phyloP scores from a whole-genome alignment of 768 basidiomycete genomes.

The Panus rudis region DNA sequence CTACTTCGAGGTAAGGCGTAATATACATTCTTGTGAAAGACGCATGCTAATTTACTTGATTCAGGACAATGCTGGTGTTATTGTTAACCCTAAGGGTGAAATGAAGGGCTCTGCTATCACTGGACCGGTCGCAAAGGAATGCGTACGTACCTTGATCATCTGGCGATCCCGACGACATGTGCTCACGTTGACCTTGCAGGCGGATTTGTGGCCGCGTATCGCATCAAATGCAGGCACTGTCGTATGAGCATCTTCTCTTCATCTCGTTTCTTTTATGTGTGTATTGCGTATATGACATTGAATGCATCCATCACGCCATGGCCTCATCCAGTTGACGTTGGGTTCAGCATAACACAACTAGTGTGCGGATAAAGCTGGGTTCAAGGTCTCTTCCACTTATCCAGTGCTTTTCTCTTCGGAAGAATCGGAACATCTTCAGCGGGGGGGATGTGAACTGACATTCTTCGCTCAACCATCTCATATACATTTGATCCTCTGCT shows the following conservation, averaged over 20 bases:
- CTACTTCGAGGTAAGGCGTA: slow-evolving; percentile 76
- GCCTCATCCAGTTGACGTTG: background rate
- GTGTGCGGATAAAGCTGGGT: background rate
- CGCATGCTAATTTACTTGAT: background rate
- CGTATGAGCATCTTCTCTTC: slow-evolving; percentile 49
- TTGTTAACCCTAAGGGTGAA: slow-evolving; percentile 98
- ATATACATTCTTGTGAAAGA: no score
- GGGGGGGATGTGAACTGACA: background rate
- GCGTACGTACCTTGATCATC: slow-evolving; percentile 46
- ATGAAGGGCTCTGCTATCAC: slow-evolving; percentile 99
- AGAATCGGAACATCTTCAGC: background rate
- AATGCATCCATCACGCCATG: slow-evolving; percentile 10
- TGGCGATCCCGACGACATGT: background rate
- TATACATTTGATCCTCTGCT: background rate
- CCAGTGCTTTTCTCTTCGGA: background rate
- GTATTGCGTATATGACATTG: slow-evolving; percentile 25
- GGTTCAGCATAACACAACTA: background rate
- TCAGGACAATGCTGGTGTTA: slow-evolving; percentile 92
- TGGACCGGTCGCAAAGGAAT: slow-evolving; percentile 99
- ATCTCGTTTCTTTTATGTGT: slow-evolving; percentile 15
- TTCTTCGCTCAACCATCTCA: background rate
- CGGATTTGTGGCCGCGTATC: slow-evolving; percentile 98
- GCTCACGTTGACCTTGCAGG: slow-evolving; percentile 35
- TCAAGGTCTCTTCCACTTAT: background rate
- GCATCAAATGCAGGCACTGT: slow-evolving; percentile 98